phyloP scores from a whole-genome alignment of 2,329 filamentous ascomycete genomes.

The Beauveria rudraprayagi region DNA sequence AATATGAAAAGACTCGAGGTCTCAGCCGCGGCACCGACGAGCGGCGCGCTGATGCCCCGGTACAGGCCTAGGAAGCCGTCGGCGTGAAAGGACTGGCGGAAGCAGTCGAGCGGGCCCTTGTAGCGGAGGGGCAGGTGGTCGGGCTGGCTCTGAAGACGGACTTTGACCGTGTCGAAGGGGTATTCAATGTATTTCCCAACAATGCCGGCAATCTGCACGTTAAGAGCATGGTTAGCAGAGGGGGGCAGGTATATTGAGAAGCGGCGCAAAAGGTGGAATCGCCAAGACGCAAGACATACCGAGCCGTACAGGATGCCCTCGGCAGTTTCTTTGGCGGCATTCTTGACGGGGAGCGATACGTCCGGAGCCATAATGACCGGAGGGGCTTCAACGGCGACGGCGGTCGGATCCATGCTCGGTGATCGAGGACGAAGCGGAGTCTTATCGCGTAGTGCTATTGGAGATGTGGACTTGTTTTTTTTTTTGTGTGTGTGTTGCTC shows the following conservation, averaged over 20 bases:
- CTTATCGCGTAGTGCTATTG: not conserved
- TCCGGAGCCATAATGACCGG: constrained; percentile 16
- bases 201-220: constrained; percentile 63
- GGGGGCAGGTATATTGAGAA: not conserved
- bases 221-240: not conserved
- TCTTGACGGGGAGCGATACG: constrained; percentile 27
- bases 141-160: constrained; percentile 92
- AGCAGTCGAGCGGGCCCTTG: constrained; percentile 84
- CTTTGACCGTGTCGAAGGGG: constrained; percentile 97
- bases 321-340: constrained; percentile 54
- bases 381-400: constrained; percentile 10
- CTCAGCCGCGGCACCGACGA: constrained; percentile 86
- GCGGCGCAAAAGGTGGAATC: not conserved
- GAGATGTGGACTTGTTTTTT: not conserved
- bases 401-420: constrained; percentile 15
- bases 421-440: constrained; percentile 13
- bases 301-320: constrained; percentile 89
- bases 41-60: constrained; percentile 83
- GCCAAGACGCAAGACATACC: constrained; percentile 36
- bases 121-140: constrained; percentile 76
- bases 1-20: constrained; percentile 91
- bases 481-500: not conserved
- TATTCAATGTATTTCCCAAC: constrained; percentile 96
- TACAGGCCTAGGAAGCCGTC: constrained; percentile 82
- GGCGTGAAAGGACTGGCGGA: constrained; percentile 70